These are phyloP conservation scores for Stagonosporopsis tanaceti DNA, from an alignment of 2,329 filamentous ascomycete genomes.

Conservation along the genomic window DNA sequence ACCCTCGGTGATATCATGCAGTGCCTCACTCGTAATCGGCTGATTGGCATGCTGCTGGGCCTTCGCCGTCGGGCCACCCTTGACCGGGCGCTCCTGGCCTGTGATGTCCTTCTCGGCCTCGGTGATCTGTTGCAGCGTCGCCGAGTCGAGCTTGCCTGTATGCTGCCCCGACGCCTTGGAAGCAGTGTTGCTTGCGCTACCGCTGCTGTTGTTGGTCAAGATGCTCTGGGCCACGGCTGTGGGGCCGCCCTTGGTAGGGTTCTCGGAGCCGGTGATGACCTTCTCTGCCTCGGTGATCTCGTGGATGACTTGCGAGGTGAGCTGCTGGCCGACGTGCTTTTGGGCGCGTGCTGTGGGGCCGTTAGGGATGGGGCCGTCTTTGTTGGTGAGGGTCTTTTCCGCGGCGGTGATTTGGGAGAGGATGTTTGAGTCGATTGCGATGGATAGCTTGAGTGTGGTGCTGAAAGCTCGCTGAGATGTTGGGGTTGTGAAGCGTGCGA, in stretches of 20 bases:
- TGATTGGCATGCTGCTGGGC: slow-evolving; percentile 42
- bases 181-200: not conserved
- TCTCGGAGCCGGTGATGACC: slow-evolving; percentile 47
- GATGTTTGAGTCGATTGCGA: slow-evolving; percentile 48
- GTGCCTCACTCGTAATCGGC: slow-evolving; percentile 39
- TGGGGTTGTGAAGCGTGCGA: slow-evolving; percentile 19
- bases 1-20: slow-evolving; percentile 44
- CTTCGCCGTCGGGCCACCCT: slow-evolving; percentile 38
- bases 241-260: slow-evolving; percentile 48
- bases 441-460: slow-evolving; percentile 23
- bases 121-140: slow-evolving; percentile 39
- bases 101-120: slow-evolving; percentile 43
- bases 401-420: slow-evolving; percentile 53
- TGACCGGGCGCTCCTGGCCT: slow-evolving; percentile 28
- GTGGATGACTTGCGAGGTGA: slow-evolving; percentile 47
- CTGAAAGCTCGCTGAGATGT: slow-evolving; percentile 23
- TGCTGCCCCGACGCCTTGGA: slow-evolving; percentile 14
- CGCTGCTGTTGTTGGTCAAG: slow-evolving; percentile 1
- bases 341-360: slow-evolving; percentile 55
- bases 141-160: slow-evolving; percentile 36
- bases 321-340: slow-evolving; percentile 43
- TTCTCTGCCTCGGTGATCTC: slow-evolving; percentile 55
- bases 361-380: slow-evolving; percentile 44
- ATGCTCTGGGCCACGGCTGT: slow-evolving; percentile 49
- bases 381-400: slow-evolving; percentile 51